Conservation (phyloP, 176 grass and related monocot genomes). For the Secale cereale region DNA sequence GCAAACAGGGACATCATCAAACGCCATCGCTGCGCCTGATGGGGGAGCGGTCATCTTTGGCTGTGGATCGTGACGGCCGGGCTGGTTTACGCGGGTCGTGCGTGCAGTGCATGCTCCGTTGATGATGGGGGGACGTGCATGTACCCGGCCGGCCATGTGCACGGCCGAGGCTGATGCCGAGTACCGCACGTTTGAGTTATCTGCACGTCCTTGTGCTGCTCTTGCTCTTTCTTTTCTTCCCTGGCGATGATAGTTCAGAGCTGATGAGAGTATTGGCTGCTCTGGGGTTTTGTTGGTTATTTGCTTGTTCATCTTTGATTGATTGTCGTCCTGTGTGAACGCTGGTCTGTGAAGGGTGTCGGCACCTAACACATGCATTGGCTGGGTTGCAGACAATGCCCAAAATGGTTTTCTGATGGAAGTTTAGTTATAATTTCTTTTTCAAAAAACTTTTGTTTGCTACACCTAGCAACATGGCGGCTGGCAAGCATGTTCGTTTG, state of each 20-base stretch:
- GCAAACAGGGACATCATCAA: background rate
- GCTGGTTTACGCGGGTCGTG: background rate
- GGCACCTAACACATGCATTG: slow-evolving; percentile 34
- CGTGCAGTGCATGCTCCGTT: background rate
- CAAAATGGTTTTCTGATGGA: background rate
- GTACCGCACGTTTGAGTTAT: background rate
- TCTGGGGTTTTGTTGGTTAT: background rate
- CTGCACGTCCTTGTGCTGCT: background rate
- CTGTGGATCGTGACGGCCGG: background rate
- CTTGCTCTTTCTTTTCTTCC: background rate
- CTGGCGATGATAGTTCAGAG: background rate
- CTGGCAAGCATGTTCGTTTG: background rate
- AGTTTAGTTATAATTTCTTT: background rate
- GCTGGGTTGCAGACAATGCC: background rate
- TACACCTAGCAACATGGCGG: background rate
- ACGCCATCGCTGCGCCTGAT: background rate
- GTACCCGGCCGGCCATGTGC: slow-evolving; percentile 28
- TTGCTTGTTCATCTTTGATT: background rate
- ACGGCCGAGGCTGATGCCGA: background rate
- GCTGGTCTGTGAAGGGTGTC: background rate
- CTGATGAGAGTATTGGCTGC: background rate
- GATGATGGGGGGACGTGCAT: background rate
- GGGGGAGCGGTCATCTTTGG: background rate
- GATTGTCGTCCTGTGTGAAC: background rate
- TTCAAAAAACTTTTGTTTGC: background rate